These are phyloP conservation scores for Hymenoscyphus infarciens DNA, from an alignment of 2,329 filamentous ascomycete species.

Conservation along the genomic window DNA sequence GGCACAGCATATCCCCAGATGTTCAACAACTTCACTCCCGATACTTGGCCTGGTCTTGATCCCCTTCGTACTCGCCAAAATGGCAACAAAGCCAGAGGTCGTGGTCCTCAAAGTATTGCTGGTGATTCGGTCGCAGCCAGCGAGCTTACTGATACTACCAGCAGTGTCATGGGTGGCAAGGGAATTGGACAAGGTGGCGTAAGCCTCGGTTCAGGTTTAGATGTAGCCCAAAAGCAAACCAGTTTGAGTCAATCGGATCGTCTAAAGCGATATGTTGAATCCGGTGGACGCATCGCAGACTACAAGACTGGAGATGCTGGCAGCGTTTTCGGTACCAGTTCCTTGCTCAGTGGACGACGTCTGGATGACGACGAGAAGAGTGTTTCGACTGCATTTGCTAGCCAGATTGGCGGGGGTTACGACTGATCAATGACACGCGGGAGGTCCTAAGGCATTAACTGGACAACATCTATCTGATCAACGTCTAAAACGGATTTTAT, in stretches of 20 bases:
- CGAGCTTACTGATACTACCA: constrained; percentile 80
- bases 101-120: constrained; percentile 73
- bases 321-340: constrained; percentile 65
- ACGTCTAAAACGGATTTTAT: constrained; percentile 8
- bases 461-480: constrained; percentile 13
- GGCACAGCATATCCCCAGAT: constrained; percentile 82
- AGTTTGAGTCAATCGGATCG: constrained; percentile 82
- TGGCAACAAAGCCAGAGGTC: constrained; percentile 63
- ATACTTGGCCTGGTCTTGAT: constrained; percentile 81
- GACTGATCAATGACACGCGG: constrained; percentile 32
- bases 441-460: constrained; percentile 10
- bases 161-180: constrained; percentile 72
- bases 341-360: constrained; percentile 37
- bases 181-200: constrained; percentile 81
- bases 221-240: constrained; percentile 61
- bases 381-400: constrained; percentile 93
- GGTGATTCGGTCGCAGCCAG: constrained; percentile 91
- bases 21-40: constrained; percentile 87
- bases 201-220: constrained; percentile 77
- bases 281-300: constrained; percentile 62
- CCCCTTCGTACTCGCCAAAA: constrained; percentile 54
- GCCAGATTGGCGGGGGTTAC: constrained; percentile 67
- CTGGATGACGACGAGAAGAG: constrained; percentile 94
- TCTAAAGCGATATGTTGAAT: constrained; percentile 91
- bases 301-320: constrained; percentile 53